Conservation (phyloP, 2,329 filamentous ascomycete genomes). For the Mycogone perniciosa region DNA sequence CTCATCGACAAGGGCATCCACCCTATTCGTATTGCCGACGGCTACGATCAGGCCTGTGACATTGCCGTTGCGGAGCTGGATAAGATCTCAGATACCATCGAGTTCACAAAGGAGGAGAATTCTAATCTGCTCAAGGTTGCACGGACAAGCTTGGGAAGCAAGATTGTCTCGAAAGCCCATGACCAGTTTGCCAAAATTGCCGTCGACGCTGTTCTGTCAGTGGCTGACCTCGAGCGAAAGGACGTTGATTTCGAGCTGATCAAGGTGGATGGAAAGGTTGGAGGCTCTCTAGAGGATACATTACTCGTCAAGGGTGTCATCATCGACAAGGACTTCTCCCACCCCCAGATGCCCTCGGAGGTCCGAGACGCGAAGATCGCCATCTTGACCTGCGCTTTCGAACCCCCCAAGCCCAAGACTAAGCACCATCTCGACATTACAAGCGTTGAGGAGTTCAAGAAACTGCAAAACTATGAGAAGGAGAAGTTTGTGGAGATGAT, state of each 20-base stretch:
- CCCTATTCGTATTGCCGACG: conserved; percentile 96
- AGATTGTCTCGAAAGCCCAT: conserved; percentile 98
- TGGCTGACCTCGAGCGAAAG: conserved; percentile 90
- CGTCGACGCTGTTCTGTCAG: conserved; percentile 92
- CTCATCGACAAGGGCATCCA: conserved; percentile 99
- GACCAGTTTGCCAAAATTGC: conserved; percentile 97
- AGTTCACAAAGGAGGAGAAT: conserved; percentile 74
- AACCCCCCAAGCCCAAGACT: conserved; percentile 98
- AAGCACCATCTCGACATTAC: conserved; percentile 99
- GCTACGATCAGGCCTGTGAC: conserved; percentile 95
- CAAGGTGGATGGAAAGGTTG: conserved; percentile 98
- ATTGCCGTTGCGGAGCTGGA: conserved; percentile 91
- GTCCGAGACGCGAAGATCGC: conserved; percentile 94
- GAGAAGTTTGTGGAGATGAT: conserved; percentile 99
- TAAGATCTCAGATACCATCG: conserved; percentile 83
- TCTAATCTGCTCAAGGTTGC: conserved; percentile 89
- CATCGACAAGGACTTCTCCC: conserved; percentile 98
- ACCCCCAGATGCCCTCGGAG: conserved; percentile 97
- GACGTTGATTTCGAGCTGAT: conserved; percentile 99
- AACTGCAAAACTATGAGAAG: conserved; percentile 89
- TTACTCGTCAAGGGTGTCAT: conserved; percentile 96
- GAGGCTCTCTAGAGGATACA: conserved; percentile 86
- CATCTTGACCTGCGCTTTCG: conserved; percentile 95
- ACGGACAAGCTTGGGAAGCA: conserved; percentile 92
- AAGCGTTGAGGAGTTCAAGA: conserved; percentile 96